Conservation (phyloP, 495 filamentous ascomycete species). For the Aspergillus sclerotioniger region DNA sequence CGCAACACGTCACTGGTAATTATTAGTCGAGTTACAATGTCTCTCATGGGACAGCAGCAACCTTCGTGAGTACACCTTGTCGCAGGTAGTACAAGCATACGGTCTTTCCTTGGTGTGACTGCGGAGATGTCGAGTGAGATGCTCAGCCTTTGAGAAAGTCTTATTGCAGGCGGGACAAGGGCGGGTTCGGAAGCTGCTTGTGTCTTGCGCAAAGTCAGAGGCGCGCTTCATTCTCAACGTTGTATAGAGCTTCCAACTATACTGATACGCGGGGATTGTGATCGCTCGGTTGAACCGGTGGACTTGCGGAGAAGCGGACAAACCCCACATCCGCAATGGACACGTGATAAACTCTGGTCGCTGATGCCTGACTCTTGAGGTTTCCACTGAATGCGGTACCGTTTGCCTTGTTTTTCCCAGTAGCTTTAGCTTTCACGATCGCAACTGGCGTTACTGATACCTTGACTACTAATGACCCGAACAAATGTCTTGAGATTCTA, state of each 20-base stretch:
- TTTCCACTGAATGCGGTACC: background rate
- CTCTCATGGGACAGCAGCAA: constrained; percentile 1
- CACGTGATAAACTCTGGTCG: background rate
- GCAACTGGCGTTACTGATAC: too few species aligned
- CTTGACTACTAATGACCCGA: too few species aligned
- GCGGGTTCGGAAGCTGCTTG: background rate
- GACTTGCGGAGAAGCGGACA: background rate
- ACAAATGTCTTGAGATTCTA: too few species aligned
- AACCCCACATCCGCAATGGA: background rate
- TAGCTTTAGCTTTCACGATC: too few species aligned
- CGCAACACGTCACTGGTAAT: constrained; percentile 26
- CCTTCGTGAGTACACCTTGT: constrained; percentile 28
- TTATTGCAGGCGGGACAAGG: constrained; percentile 22
- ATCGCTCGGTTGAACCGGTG: background rate
- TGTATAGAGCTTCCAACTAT: background rate
- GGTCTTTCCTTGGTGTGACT: constrained; percentile 36
- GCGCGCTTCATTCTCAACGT: background rate
- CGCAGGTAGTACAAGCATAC: constrained; percentile 29
- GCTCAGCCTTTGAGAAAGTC: constrained; percentile 32
- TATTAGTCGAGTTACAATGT: background rate
- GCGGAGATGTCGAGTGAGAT: constrained; percentile 33
- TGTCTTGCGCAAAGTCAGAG: background rate
- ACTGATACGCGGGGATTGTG: background rate
- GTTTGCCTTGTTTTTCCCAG: too few species aligned
- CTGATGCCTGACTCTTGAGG: background rate